Base-by-base conservation (phyloP, 805 yeast species). In the Cyberlindnera euphorbiae region DNA sequence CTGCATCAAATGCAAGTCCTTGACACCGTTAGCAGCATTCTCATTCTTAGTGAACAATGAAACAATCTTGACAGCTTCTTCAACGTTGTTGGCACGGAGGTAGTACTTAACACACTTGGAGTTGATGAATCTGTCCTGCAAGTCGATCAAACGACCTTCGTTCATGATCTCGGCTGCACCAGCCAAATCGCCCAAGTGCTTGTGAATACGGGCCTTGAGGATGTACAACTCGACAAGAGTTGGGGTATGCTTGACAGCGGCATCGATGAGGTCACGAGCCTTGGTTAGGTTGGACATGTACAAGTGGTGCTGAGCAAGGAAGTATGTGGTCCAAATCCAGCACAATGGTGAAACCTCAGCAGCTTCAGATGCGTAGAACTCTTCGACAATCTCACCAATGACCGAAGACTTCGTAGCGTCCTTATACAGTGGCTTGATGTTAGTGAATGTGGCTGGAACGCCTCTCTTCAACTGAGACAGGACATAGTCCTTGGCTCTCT, bases 91-190 rank as follows among this genome's bases (percentile, higher is more conserved):
- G 10, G 93, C 87, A 51, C 97, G 72, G 42, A 90, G 59, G 34
- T 73, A 76, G 54, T 93, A 93, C 56, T 87, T 87, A 31, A 84
- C 83, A 6, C 96, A 71, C 53, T 87, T 88, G 37, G 95, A 75
- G 59, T 93, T 93, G 53, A 93, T 76, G 56, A 85, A 90, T 46
- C 98, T 69, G 60, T 93, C 99, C 58, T 87, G 96, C 39, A 83
- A 69, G 56, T 93, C 96, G 38, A 83, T 60, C 36, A 66, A 57
- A 49, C 96, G 73, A 12, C 90, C 96, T 36, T 68, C 71, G 40
- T 79, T 73, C 73, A 88, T 75, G 18, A 69, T 55, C 12, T 69
- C 71, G 15, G 82, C 75, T 11, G 97, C 97, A 18, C 68, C 71
- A 1, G 45, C 52, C 18, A 73, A 50, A 39, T 78, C 67, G n/a